Evolutionary conservation across 176 grass and related monocot species (phyloP).

Genomic region (Elaeis guineensis): DNA sequence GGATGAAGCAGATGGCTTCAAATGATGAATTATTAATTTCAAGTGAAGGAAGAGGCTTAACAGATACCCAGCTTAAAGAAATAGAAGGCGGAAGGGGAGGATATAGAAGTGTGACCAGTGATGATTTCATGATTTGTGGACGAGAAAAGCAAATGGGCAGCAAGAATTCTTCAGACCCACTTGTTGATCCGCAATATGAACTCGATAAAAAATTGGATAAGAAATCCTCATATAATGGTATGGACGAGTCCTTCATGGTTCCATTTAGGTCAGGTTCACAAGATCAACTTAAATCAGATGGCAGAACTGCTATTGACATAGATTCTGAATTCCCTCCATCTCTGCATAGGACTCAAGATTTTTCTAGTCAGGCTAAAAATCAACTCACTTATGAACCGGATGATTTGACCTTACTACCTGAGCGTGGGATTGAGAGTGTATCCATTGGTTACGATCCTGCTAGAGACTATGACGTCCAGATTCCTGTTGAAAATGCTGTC

Average conservation of each 20-base stretch:
- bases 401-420: conserved; percentile 62
- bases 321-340: conserved; percentile 55
- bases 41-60: conserved; percentile 33
- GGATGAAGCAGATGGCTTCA: conserved; percentile 35
- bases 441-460: conserved; percentile 72
- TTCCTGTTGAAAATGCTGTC: conserved; percentile 31
- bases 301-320: conserved; percentile 62
- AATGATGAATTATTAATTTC: conserved; percentile 76
- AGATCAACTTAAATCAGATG: conserved; percentile 34
- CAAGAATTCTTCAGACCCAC: conserved; percentile 54
- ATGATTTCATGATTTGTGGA: conserved; percentile 69
- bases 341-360: conserved; percentile 15
- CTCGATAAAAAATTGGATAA: conserved; percentile 36
- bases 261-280: conserved; percentile 55
- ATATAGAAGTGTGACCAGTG: conserved; percentile 45
- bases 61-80: conserved; percentile 56
- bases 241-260: conserved; percentile 83
- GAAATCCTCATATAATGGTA: conserved; percentile 27
- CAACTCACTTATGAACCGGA: conserved; percentile 78
- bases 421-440: conserved; percentile 51
- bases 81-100: conserved; percentile 60
- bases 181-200: conserved; percentile 48
- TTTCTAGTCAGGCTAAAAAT: conserved; percentile 27
- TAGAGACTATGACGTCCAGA: conserved; percentile 66
- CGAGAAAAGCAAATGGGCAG: conserved; percentile 42